Conservation (phyloP, 2,329 filamentous ascomycete species). For the Colletotrichum chlorophyti region DNA sequence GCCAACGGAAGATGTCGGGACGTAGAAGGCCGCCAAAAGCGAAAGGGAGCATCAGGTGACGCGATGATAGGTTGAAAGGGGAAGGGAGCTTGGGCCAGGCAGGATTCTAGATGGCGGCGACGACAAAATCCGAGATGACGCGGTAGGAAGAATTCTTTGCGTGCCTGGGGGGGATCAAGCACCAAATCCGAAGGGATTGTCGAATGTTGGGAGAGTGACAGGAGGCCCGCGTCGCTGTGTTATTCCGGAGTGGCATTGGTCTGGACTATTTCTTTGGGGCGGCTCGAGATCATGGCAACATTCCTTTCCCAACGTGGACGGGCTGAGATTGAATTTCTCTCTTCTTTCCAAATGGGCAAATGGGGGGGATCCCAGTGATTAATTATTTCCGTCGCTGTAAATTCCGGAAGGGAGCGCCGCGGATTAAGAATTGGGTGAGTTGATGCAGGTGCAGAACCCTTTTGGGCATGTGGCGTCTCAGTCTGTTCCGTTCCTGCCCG, state of each 20-base stretch:
- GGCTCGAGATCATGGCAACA: no score
- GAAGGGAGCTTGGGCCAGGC: slow-evolving; percentile 23
- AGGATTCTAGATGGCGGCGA: background rate
- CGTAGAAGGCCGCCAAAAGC: background rate
- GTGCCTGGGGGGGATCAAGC: background rate
- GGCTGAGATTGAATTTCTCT: no score
- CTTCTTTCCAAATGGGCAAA: no score
- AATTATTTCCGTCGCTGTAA: slow-evolving; percentile 1
- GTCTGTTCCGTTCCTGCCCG: slow-evolving; percentile 20
- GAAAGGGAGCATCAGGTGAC: background rate
- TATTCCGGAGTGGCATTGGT: no score
- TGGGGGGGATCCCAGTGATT: no score
- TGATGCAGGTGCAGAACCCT: slow-evolving; percentile 1
- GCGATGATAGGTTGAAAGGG: slow-evolving; percentile 2
- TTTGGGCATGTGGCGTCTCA: slow-evolving; percentile 19
- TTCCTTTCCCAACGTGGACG: no score
- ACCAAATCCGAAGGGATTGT: no score
- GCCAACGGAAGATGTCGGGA: background rate
- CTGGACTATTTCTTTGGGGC: no score
- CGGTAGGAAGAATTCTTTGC: background rate
- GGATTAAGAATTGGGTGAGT: background rate
- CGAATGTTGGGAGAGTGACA: background rate
- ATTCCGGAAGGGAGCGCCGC: slow-evolving; percentile 1
- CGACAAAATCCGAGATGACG: slow-evolving; percentile 17
- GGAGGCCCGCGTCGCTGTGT: no score